phyloP scores from a whole-genome alignment of 1,284 basidiomycete genomes.

The Exsudoporus floridanus region DNA sequence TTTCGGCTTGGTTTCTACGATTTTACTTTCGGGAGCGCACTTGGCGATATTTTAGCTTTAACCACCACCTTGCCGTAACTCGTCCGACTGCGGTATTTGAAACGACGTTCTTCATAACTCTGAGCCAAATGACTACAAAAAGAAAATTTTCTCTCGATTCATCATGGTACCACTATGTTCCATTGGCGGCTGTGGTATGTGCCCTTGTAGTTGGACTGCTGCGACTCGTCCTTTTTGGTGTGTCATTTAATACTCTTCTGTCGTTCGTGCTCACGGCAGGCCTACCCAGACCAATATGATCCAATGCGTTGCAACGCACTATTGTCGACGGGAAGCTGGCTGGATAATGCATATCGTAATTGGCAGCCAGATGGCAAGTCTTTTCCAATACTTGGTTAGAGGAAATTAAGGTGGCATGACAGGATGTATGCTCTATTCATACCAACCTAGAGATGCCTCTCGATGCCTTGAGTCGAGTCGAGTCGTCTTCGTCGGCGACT shows the following conservation, averaged over 20 bases:
- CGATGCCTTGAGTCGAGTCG: slow-evolving; percentile 53
- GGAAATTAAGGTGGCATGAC: slow-evolving; percentile 15
- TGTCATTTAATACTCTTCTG: slow-evolving; percentile 19
- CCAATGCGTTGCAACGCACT: slow-evolving; percentile 71
- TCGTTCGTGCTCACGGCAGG: neutral
- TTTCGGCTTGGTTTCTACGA: neutral
- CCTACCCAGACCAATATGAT: slow-evolving; percentile 62
- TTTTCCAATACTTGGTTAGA: neutral
- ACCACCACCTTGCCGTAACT: neutral
- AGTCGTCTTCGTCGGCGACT: slow-evolving; percentile 84
- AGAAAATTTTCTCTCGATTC: slow-evolving; percentile 44
- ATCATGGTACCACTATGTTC: slow-evolving; percentile 54
- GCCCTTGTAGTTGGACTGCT: slow-evolving; percentile 46
- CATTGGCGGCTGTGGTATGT: slow-evolving; percentile 40
- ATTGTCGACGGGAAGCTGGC: slow-evolving; percentile 74
- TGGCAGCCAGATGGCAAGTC: slow-evolving; percentile 84
- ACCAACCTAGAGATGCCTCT: slow-evolving; percentile 53
- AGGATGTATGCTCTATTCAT: slow-evolving; percentile 77
- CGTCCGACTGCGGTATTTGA: neutral
- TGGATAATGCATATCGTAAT: slow-evolving; percentile 62
- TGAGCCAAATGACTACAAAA: slow-evolving; percentile 25
- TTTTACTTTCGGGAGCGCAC: neutral
- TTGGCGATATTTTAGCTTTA: no score
- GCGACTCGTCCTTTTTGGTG: slow-evolving; percentile 51
- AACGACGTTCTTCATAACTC: neutral